These are phyloP conservation scores for Colletotrichum scovillei DNA, from an alignment of 2,329 filamentous ascomycete genomes.

Conservation along the genomic window DNA sequence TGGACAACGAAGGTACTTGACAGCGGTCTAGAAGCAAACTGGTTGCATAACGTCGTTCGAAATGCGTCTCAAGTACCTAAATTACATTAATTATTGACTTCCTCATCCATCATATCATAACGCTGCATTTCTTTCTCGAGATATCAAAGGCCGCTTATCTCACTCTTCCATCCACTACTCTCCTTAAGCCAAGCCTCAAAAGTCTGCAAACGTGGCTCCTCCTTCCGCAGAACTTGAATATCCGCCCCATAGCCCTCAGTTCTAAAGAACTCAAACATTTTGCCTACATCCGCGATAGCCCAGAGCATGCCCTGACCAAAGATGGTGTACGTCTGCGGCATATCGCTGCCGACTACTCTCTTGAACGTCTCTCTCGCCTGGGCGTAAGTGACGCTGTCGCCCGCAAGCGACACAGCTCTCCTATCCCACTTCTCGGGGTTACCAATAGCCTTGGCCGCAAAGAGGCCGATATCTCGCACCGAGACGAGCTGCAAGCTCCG, in stretches of 20 bases:
- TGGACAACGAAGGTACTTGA: too few species aligned
- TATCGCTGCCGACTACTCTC: conserved; percentile 25
- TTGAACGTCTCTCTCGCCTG: conserved; percentile 30
- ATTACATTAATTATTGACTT: too few species aligned
- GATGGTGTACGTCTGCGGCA: conserved; percentile 31
- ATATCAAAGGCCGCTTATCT: conserved; percentile 1
- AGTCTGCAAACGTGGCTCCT: conserved; percentile 35
- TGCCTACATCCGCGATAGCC: conserved; percentile 34
- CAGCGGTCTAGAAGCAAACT: too few species aligned
- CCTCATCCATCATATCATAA: too few species aligned
- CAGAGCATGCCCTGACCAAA: conserved; percentile 34
- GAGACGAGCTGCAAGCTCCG: conserved; percentile 42
- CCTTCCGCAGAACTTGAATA: conserved; percentile 22
- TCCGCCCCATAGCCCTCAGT: conserved; percentile 35
- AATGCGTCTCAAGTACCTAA: too few species aligned
- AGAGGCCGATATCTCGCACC: conserved; percentile 42
- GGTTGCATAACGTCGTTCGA: too few species aligned
- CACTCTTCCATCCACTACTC: conserved; percentile 40
- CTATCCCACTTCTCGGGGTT: conserved; percentile 36
- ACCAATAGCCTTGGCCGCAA: conserved; percentile 33
- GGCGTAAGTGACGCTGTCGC: conserved; percentile 35
- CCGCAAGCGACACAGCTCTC: conserved; percentile 33
- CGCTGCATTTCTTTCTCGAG: too few species aligned
- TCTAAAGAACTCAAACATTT: conserved; percentile 38
- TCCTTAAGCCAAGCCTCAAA: conserved; percentile 40